Evolutionary conservation across 2,329 filamentous ascomycete genomes (phyloP), one percentile per base, ranked within the genome.

Genomic region (Aureobasidium subglaciale): DNA sequence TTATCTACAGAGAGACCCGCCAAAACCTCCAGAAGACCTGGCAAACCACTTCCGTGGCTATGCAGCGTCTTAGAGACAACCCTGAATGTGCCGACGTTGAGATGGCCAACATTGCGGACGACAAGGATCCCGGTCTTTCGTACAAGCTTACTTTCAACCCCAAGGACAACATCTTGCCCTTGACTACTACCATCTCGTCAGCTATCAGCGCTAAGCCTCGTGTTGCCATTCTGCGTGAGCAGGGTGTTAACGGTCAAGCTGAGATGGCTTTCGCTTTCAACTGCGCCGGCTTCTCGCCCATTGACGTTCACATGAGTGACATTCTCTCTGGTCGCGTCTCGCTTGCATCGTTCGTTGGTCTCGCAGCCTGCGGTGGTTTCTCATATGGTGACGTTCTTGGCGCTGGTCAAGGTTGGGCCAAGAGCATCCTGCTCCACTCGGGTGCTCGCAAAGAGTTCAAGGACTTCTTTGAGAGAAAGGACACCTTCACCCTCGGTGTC

Each of bases 261-360:
- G 93, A 99, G 71, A 95, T 99, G 89, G 93, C 93, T 1, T 97
- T 95, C 67, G 90, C 91, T 46, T 97, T 97, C 79, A 85, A 87
- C 61, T 84, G 85, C 32, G 92, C 93, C 40, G 92, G 92, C 34
- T 97, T 97, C 74, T 86, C 90, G 48, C 84, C 91, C 13, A 82
- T 97, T 43, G 92, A 99, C 67, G 86, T 97, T 1, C 92, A 96
- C 78, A 97, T 99, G 93, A 93, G 87, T 3, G 92, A 97, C 64
- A 79, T 87, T 46, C 85, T 97, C 56, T 84, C 89, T 22, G 84
- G 83, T 10, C 86, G 88, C 15, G 84, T 88, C 59, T 90, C 88
- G 0, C 83, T 99, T 8, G 79, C 85, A 37, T 85, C 85, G 60
- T 96, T 96, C 70, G 84, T 85, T 29, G 93, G 93, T 62, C 79